Percentiles rank a stretch among this genome's conserved stretches.
Evolutionary conservation across 2,329 filamentous ascomycete genomes (phyloP).

Genomic region (Colletotrichum sp.): DNA sequence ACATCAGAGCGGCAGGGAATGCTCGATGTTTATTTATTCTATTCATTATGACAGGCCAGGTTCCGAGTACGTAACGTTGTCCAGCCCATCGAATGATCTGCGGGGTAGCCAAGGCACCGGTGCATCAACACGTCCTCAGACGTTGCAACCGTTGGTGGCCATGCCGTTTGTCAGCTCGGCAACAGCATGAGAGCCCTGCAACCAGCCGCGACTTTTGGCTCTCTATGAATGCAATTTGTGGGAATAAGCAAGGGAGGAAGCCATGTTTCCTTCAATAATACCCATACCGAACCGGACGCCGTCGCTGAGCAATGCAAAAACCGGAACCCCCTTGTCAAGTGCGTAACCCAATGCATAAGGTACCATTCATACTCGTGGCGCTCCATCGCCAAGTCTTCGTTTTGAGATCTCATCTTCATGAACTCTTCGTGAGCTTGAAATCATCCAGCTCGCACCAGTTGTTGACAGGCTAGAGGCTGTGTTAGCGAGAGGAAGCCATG

Average conservation of each 20-base stretch:
- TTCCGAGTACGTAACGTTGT: constrained; percentile 9
- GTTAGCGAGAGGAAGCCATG: constrained; percentile 26
- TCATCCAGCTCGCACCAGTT: constrained; percentile 68
- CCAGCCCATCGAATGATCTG: constrained; percentile 12
- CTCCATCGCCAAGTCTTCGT: neutral
- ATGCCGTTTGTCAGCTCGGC: neutral
- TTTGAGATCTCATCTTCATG: neutral
- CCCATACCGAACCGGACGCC: constrained; percentile 21
- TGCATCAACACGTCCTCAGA: neutral
- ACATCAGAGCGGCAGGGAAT: neutral
- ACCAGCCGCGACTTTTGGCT: neutral
- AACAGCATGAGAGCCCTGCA: neutral
- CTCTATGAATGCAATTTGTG: neutral
- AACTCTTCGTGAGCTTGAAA: constrained; percentile 7
- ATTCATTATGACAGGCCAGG: neutral
- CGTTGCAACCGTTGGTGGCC: neutral
- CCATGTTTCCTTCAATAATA: constrained; percentile 1
- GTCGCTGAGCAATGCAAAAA: constrained; percentile 26
- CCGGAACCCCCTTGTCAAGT: neutral
- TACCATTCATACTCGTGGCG: neutral
- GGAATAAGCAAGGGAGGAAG: neutral
- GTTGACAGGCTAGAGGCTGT: constrained; percentile 58
- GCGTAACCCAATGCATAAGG: neutral
- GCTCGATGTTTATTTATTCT: neutral
- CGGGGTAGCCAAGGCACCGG: constrained; percentile 7